Base-by-base conservation (phyloP, 1,139 yeast species). In the Yamadazyma songkhlaensis region DNA sequence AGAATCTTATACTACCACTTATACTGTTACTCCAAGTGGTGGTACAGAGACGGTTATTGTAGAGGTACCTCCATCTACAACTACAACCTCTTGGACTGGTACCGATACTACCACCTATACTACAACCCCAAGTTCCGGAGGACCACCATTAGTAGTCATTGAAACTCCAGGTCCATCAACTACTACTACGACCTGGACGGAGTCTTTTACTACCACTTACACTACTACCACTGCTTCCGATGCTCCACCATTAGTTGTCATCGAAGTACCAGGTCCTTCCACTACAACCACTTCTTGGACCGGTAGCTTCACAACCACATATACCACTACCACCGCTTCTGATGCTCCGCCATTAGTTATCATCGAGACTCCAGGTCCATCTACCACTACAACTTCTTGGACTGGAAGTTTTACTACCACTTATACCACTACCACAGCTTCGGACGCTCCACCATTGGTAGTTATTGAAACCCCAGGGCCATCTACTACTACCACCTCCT, bases 21-120 rank as follows among this genome's bases (percentile, higher is more conserved):
- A 9, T 13, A 31, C 33, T 9, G 5, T 31, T 7, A 31, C 33
- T 31, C 33, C 33, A 17, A 20, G 25, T 20, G 33, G 33, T 10
- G n/a, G 7, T 4, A 31, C 33, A 6, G 29, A n/a, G 14, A 6
- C 33, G 9, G 33, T 31, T 7, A 12, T n/a, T 7, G 14, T 31
- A 3, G 10, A 10, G 4, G 26, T 31, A 4, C 33, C 33, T 6
- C 26, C 25, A 17, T 9, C 10, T 6, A 20, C 25, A 3, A 22
- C 15, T 10, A 22, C 33, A 7, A 31, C 15, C n/a, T 12, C 25
- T 3, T 22, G 33, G 9, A 20, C 26, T 21, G 25, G 20, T 17
- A 17, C 20, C 6, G 4, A 4, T 6, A 17, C 22, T 6, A 17
- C 33, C 4, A 31, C 33, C 4, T 27, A 27, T 27, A 27, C 29